phyloP scores from a whole-genome alignment of 1,139 yeast genomes.

The Arxiozyma heterogenica region DNA sequence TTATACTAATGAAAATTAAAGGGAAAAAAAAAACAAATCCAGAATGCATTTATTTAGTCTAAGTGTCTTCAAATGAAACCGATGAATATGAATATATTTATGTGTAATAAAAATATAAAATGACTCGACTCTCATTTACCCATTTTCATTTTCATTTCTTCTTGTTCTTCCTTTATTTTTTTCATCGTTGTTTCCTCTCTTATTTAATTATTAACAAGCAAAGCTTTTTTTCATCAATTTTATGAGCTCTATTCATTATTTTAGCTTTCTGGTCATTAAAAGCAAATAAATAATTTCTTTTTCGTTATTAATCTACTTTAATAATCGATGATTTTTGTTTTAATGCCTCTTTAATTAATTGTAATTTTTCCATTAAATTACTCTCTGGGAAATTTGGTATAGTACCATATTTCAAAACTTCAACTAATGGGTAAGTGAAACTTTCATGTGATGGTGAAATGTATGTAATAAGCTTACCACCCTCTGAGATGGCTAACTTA shows the following conservation, averaged over 20 bases:
- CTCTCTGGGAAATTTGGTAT: constrained; percentile 56
- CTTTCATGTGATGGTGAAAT: constrained; percentile 70
- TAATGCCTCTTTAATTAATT: constrained; percentile 28
- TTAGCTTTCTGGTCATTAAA: not conserved
- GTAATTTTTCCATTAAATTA: constrained; percentile 37
- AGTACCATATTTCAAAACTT: constrained; percentile 52
- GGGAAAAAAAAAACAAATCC: not conserved
- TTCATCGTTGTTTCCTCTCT: not conserved
- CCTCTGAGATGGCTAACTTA: constrained; percentile 69
- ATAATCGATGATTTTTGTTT: constrained; percentile 30
- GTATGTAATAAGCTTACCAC: constrained; percentile 70
- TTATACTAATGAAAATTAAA: not conserved
- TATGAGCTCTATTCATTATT: not conserved
- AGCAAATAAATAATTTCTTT: constrained; percentile 2
- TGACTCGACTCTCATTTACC: not conserved
- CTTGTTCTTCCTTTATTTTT: not conserved
- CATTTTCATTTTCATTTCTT: not conserved
- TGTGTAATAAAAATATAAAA: not conserved
- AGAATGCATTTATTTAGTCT: not conserved
- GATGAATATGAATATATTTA: not conserved
- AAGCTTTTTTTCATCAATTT: not conserved
- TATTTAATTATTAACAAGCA: no score
- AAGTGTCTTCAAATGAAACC: not conserved
- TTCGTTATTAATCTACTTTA: constrained; percentile 14
- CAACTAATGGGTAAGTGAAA: constrained; percentile 57